Evolutionary conservation across 2,329 filamentous ascomycete genomes (phyloP), one percentile per base, ranked within the genome.

Genomic region (Colletotrichum spaethianum): DNA sequence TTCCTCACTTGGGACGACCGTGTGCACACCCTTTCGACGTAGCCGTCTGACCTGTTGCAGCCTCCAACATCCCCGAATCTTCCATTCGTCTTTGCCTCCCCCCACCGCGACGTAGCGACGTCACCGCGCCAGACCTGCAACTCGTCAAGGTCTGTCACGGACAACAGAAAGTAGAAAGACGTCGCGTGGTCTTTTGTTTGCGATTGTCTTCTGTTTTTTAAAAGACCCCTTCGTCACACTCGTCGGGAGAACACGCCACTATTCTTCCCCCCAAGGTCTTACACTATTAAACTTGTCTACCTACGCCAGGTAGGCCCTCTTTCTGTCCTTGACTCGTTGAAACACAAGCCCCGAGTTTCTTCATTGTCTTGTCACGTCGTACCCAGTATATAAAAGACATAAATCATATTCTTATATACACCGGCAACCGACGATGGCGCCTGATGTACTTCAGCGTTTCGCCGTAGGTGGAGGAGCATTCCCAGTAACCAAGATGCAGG

Each of bases 401-500:
- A 50, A 57, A 59, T 26, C 12, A n/a, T 57, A 20, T 28, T 44
- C 52, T 53, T n/a, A n/a, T 66, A 23, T 48, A 40, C 28, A 14
- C 4, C 44, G 31, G n/a, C 31, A 20, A 50, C 31, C 40, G 16
- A 72, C 56, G 40, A 74, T 74, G 73, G 68, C 72, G 40, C 72
- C 73, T n/a, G 73, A 74, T 65, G 73, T 74, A 68, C 73, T 74
- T 67, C 67, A 69, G 57, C 72, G 69, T 42, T 12, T 67, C 28
- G 67, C 67, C 44, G 60, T 50, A 55, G 68, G 46, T 12, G 68
- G 53, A 60, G 73, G 61, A 69, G 5, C 33, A 57, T 67, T 70
- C 16, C 73, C 67, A 69, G 60, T 74, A 72, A 76, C 75, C 68
- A 79, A 78, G 57, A 83, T 84, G 82, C 78, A 80, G 73, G 85